A percentile compares a stretch with the other conserved stretches of the same genome.
These are phyloP conservation scores for Papiliotrema nemorosa DNA, from an alignment of 1,284 basidiomycete species.

Conservation along the genomic window DNA sequence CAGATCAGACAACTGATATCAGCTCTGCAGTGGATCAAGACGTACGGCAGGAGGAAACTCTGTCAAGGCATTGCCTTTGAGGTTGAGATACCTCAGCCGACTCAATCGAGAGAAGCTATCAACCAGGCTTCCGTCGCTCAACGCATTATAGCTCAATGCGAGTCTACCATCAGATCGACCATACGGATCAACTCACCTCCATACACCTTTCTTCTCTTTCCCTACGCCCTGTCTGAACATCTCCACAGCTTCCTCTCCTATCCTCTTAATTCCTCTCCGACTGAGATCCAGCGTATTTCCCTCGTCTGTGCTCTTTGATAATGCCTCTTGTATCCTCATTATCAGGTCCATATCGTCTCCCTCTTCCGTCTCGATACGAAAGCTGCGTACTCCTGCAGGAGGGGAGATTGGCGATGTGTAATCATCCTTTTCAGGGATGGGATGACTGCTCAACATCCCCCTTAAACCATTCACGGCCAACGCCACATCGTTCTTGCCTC, in stretches of 20 bases:
- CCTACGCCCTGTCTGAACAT: slow-evolving; percentile 62
- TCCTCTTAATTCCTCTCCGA: slow-evolving; percentile 68
- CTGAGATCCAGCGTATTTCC: slow-evolving; percentile 79
- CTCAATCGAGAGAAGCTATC: slow-evolving; percentile 71
- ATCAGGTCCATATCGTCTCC: slow-evolving; percentile 14
- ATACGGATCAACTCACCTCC: slow-evolving; percentile 58
- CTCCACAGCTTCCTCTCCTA: slow-evolving; percentile 68
- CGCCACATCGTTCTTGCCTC: slow-evolving; percentile 4
- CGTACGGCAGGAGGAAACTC: slow-evolving; percentile 82
- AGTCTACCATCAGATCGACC: slow-evolving; percentile 56
- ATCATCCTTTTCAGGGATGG: too few species aligned
- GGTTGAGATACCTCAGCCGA: slow-evolving; percentile 84
- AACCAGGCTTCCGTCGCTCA: slow-evolving; percentile 66
- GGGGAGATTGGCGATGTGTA: too few species aligned
- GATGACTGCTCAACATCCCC: not conserved
- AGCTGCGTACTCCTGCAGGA: not conserved
- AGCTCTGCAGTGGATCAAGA: slow-evolving; percentile 20
- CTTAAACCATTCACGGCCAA: slow-evolving; percentile 8
- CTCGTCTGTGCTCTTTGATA: slow-evolving; percentile 65
- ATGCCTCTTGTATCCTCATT: slow-evolving; percentile 61
- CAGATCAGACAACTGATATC: slow-evolving; percentile 72
- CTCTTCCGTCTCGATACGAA: not conserved
- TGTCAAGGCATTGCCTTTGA: slow-evolving; percentile 81
- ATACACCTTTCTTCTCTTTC: slow-evolving; percentile 57
- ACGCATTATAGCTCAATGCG: slow-evolving; percentile 78